Evolutionary conservation across 148 eudicot genomes (phyloP), one percentile per base, ranked within the genome.

Genomic region (Fagopyrum tataricum): DNA sequence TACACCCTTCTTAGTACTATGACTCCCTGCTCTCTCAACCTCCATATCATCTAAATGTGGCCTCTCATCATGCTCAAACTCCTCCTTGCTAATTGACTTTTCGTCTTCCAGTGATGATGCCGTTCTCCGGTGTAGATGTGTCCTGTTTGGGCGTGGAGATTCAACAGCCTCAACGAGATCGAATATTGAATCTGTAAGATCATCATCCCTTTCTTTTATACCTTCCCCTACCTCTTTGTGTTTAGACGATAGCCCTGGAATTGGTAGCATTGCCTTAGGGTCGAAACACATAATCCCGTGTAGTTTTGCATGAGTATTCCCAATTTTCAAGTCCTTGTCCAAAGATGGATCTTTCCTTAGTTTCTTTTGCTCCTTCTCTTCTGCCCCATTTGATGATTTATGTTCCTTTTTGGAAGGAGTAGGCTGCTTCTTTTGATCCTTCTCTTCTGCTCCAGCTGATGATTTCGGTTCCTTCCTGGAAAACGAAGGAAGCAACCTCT

Each of bases 181-280:
- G 51, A 93, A 90, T 64, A 90, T 89, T 0, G 96, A 93, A 52
- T 89, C 94, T 40, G 80, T 87, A 1, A 90, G 85, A 3, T 80
- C 84, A 75, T 89, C 94, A 8, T 85, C 91, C 71, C 80, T 81
- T 9, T 75, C 85, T 0, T 79, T 84, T n/a, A 81, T 86, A 7
- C 87, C 85, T 26, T 31, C 37, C 37, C 70, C 23, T 10, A 76
- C 77, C 20, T 79, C 76, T 39, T 73, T 79, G 4, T 73, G 55
- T 64, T 76, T 78, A 20, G 78, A 21, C 17, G 75, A 47, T 37
- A 77, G 41, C 26, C 84, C 76, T 21, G 73, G 75, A 58, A 78
- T 37, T 3, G 72, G 18, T 69, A 74, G 81, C 83, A 75, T 80
- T 17, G 81, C 87, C 47, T 84, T 80, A 2, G 83, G 84, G 72